A percentile compares a stretch with the other conserved stretches of the same genome.
phyloP scores from a whole-genome alignment of 306 rosid species.

The Sechiopsis laciniata region DNA sequence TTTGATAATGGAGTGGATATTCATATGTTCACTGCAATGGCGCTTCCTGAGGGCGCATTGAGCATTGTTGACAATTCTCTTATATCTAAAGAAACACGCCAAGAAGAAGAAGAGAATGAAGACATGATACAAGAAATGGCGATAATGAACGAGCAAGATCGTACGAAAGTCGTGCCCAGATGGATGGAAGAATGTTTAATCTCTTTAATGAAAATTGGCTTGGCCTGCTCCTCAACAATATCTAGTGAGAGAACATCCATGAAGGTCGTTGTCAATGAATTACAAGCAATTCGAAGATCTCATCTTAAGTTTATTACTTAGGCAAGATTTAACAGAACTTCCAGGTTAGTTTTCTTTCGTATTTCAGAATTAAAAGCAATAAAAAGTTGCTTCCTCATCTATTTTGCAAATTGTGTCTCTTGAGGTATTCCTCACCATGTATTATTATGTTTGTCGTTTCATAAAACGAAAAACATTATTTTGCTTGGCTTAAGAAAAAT shows the following conservation, averaged over 20 bases:
- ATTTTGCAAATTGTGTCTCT: too few species aligned
- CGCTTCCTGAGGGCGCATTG: slow-evolving; percentile 25
- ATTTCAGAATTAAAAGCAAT: neutral
- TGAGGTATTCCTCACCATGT: too few species aligned
- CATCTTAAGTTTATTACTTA: neutral
- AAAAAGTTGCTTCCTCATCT: neutral
- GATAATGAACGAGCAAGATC: neutral
- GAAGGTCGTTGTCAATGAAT: neutral
- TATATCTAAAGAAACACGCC: neutral
- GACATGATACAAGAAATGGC: slow-evolving; percentile 18
- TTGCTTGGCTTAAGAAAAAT: too few species aligned
- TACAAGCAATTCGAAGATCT: neutral
- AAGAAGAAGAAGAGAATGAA: slow-evolving; percentile 21
- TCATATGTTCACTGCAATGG: slow-evolving; percentile 21
- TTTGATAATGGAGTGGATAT: slow-evolving; percentile 26
- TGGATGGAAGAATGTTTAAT: slow-evolving; percentile 32
- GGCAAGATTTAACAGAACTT: neutral
- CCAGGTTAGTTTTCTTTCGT: neutral
- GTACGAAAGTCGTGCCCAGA: neutral
- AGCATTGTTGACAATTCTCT: slow-evolving; percentile 36
- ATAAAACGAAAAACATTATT: too few species aligned
- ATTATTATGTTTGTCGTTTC: too few species aligned
- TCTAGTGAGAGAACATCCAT: neutral
- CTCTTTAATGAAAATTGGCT: slow-evolving; percentile 36
- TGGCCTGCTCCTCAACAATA: slow-evolving; percentile 34